Conservation (phyloP, 257 asterid species). For the Echium plantagineum region DNA sequence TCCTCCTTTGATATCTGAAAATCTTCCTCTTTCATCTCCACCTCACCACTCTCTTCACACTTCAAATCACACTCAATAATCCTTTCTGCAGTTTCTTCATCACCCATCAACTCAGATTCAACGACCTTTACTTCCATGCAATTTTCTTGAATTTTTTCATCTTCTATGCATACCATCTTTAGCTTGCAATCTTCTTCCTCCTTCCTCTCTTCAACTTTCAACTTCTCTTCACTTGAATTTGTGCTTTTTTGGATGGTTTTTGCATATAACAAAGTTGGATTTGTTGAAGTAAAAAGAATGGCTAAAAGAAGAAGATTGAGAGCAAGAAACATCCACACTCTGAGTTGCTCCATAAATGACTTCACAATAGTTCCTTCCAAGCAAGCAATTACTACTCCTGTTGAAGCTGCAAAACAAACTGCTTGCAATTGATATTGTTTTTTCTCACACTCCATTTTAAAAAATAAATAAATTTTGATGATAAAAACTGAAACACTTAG, state of each 20-base stretch:
- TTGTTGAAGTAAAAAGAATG: slow-evolving; percentile 65
- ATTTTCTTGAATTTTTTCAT: neutral
- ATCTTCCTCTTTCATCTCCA: slow-evolving; percentile 11
- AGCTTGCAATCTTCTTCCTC: slow-evolving; percentile 5
- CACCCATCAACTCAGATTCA: neutral
- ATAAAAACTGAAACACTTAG: slow-evolving; percentile 2
- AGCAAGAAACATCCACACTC: slow-evolving; percentile 68
- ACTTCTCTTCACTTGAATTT: slow-evolving; percentile 1
- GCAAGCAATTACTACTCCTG: slow-evolving; percentile 77
- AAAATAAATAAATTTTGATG: neutral
- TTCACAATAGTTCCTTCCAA: slow-evolving; percentile 47
- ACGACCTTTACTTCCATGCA: neutral
- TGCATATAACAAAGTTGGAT: slow-evolving; percentile 10
- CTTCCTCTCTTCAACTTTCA: slow-evolving; percentile 10
- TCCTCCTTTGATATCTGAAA: slow-evolving; percentile 64
- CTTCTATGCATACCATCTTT: neutral
- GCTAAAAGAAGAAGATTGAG: slow-evolving; percentile 75
- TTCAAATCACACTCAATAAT: neutral
- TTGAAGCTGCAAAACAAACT: slow-evolving; percentile 85
- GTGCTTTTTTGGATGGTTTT: slow-evolving; percentile 10
- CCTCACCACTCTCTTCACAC: neutral
- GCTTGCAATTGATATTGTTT: slow-evolving; percentile 47
- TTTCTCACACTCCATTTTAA: slow-evolving; percentile 20
- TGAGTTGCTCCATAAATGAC: slow-evolving; percentile 65
- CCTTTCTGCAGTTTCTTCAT: neutral